Evolutionary conservation across 495 filamentous ascomycete genomes (phyloP).

Genomic region (Hypoxylon fragiforme): DNA sequence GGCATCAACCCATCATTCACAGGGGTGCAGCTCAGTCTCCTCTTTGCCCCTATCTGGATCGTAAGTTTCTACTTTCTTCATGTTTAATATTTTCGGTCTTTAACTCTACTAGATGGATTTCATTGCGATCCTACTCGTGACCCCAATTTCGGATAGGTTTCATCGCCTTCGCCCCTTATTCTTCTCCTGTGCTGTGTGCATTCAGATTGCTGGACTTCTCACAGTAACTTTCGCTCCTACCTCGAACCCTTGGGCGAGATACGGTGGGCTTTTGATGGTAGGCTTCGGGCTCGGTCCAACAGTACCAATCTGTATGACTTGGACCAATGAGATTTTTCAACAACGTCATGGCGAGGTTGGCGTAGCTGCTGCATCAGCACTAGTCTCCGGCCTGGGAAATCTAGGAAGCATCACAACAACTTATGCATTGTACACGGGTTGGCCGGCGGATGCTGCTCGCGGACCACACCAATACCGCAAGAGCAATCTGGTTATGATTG

Average conservation of each 20-base stretch:
- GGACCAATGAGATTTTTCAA: conserved; percentile 91
- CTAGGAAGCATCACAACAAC: conserved; percentile 83
- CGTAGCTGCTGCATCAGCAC: conserved; percentile 82
- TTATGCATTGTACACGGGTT: conserved; percentile 86
- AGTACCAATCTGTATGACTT: conserved; percentile 90
- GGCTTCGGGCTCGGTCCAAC: conserved; percentile 91
- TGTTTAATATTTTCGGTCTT: conserved; percentile 1
- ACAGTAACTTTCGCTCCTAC: conserved; percentile 74
- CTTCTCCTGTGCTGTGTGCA: conserved; percentile 70
- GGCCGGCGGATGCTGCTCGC: conserved; percentile 68
- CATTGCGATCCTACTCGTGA: conserved; percentile 82
- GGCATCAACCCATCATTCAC: conserved; percentile 73
- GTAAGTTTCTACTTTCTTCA: conserved; percentile 49
- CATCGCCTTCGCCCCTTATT: conserved; percentile 81
- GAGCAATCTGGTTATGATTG: conserved; percentile 87
- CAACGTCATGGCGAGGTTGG: conserved; percentile 86
- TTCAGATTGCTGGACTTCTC: conserved; percentile 83
- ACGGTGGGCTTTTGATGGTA: conserved; percentile 85
- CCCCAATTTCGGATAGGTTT: conserved; percentile 85
- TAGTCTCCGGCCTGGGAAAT: conserved; percentile 86
- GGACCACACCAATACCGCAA: conserved; percentile 75
- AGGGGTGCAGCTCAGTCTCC: conserved; percentile 73
- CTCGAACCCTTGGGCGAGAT: conserved; percentile 76
- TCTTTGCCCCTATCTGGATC: conserved; percentile 91
- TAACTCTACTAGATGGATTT: conserved; percentile 68